A percentile compares a stretch with the other conserved stretches of the same genome.
Evolutionary conservation across 75 land plant genomes (phyloP).

Genomic region (Chamaecyparis obtusa): DNA sequence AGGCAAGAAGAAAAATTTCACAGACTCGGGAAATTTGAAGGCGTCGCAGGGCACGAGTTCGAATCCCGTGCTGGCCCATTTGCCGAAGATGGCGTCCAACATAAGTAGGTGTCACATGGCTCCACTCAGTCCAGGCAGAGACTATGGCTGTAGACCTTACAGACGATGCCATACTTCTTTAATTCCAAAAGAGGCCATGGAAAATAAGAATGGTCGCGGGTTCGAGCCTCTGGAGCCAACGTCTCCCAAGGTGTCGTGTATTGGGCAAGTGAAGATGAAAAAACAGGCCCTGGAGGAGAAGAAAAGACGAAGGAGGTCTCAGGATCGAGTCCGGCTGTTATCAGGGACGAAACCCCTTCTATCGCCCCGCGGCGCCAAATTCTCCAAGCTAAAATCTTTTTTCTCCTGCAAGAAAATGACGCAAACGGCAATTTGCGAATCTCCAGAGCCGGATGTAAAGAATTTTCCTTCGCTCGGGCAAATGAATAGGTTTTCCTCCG

Average conservation of each 20-base stretch:
- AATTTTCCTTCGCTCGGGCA: slow-evolving; percentile 22
- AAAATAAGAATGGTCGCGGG: not conserved
- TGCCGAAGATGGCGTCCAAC: not conserved
- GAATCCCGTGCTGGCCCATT: not conserved
- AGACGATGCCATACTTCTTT: slow-evolving; percentile 17
- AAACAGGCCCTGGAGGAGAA: slow-evolving; percentile 17
- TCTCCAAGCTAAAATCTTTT: not conserved
- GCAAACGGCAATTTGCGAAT: not conserved
- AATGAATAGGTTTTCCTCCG: slow-evolving; percentile 35
- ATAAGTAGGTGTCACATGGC: not conserved
- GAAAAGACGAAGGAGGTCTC: not conserved
- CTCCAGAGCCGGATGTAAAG: not conserved
- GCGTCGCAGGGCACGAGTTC: too few relatives aligned
- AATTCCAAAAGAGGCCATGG: slow-evolving; percentile 42
- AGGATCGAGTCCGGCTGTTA: too few relatives aligned
- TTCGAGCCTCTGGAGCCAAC: slow-evolving; percentile 35
- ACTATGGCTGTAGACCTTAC: not conserved
- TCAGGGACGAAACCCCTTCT: not conserved
- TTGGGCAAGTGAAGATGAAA: slow-evolving; percentile 56
- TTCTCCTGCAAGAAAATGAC: not conserved
- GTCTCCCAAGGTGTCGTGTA: slow-evolving; percentile 60
- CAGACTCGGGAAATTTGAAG: not conserved
- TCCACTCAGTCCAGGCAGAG: not conserved
- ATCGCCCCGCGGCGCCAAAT: not conserved
- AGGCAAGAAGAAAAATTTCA: not conserved